Conservation (phyloP, 1,284 basidiomycete species). For the Cutaneotrichosporon curvatum region DNA sequence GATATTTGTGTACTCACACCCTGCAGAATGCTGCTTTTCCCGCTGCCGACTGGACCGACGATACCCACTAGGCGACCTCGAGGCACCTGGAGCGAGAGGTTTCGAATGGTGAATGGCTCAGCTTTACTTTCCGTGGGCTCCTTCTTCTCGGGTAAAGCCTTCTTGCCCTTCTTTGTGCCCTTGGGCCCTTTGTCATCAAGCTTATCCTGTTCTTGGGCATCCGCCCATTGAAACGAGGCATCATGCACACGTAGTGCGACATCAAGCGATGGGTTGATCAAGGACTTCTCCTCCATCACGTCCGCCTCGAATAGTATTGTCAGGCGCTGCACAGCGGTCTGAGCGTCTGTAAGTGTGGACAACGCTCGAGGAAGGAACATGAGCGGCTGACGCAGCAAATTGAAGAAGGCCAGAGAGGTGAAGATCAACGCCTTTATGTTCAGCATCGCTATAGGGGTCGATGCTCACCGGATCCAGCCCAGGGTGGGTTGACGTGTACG, state of each 20-base stretch:
- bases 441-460: too few species aligned
- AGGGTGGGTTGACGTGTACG: conserved; percentile 56
- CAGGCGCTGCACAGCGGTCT: conserved; percentile 56
- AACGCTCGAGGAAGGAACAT: conserved; percentile 63
- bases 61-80: conserved; percentile 59
- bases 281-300: conserved; percentile 47
- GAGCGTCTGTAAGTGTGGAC: conserved; percentile 59
- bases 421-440: conserved; percentile 61
- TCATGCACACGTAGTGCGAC: conserved; percentile 53
- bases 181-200: background rate
- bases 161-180: background rate
- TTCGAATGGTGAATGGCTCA: conserved; percentile 52
- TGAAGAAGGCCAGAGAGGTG: conserved; percentile 63
- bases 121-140: conserved; percentile 3
- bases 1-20: conserved; percentile 36
- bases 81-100: conserved; percentile 54
- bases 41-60: conserved; percentile 55
- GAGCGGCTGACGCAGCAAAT: conserved; percentile 59
- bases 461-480: conserved; percentile 50
- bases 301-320: conserved; percentile 55
- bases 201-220: conserved; percentile 6
- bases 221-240: conserved; percentile 59
- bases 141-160: background rate
- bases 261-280: conserved; percentile 50
- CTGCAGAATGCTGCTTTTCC: conserved; percentile 61